These are phyloP conservation scores for Diaporthe sp. DNA, from an alignment of 2,329 filamentous ascomycete species.

Conservation along the genomic window DNA sequence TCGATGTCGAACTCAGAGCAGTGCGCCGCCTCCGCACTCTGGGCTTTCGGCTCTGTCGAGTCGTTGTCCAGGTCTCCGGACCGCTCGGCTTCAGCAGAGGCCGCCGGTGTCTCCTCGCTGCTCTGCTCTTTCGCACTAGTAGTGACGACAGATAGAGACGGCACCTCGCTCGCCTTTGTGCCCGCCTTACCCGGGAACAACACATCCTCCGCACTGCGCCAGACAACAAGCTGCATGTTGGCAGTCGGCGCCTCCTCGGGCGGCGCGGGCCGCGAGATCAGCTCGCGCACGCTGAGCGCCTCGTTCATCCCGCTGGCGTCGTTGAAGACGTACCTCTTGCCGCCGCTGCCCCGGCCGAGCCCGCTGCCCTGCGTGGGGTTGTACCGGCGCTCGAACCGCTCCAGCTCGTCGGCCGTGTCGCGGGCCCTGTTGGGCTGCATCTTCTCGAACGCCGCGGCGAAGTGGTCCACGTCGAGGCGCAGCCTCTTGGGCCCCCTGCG, in stretches of 20 bases:
- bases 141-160: background rate
- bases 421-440: slow-evolving; percentile 5
- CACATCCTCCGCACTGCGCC: background rate
- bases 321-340: slow-evolving; percentile 11
- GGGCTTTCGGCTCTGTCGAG: background rate
- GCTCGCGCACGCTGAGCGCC: slow-evolving; percentile 1
- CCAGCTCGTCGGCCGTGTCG: background rate
- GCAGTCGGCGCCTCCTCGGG: background rate
- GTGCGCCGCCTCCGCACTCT: background rate
- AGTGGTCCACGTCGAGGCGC: slow-evolving; percentile 26
- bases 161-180: background rate
- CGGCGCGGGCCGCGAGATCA: slow-evolving; percentile 8
- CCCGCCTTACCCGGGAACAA: background rate
- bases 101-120: background rate
- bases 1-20: background rate
- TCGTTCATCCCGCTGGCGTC: background rate
- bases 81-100: background rate
- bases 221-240: background rate
- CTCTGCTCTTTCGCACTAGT: background rate
- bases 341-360: background rate
- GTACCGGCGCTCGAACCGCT: background rate
- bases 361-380: background rate
- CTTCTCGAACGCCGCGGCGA: slow-evolving; percentile 10
- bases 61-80: too few species aligned
- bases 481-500: background rate